Base-by-base conservation (phyloP, 441 rosid species). In the Adansonia grandidieri region DNA sequence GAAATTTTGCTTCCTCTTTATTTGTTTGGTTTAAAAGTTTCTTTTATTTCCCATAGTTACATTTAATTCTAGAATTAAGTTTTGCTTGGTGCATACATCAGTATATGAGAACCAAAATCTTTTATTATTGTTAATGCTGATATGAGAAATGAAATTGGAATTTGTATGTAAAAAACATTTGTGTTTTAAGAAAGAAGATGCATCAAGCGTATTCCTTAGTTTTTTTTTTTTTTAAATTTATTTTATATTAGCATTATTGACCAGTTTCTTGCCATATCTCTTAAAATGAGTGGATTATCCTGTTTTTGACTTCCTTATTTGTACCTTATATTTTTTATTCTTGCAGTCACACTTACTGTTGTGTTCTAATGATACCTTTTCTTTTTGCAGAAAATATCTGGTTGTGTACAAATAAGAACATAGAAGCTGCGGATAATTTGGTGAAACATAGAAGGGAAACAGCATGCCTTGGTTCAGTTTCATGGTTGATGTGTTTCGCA, bases 391-490 rank as follows among this genome's bases (percentile, higher is more conserved):
- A 82, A 61, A 75, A 64, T 77, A 68, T 42, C 51, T 65, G 42
- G 58, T 77, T 56, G 47, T 57, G 19, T 22, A 51, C 45, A 24
- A 69, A 53, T 44, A 77, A 69, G 74, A 71, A 67, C 73, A 10
- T 45, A 20, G 45, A 24, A 56, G 68, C 70, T 17, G 79, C 79
- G 80, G 77, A 75, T 77, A 74, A 74, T 68, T 75, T 2, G 65
- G 78, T 74, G 78, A 77, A 74, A 48, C 70, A 66, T 79, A 44
- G 65, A 79, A 73, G 77, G 69, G 75, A 48, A 80, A 32, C 89
- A 89, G 77, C 50, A 92, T 91, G 97, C 87, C 87, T 87, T 89
- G 90, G 95, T 82, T 85, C 68, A 86, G 84, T 76, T 75, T 32
- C 71, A 83, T 82, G 54, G 83, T 89, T 83, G 89, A 84, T 76